Evolutionary conservation across 306 rosid genomes (phyloP).

Genomic region (Rosa multiflora): DNA sequence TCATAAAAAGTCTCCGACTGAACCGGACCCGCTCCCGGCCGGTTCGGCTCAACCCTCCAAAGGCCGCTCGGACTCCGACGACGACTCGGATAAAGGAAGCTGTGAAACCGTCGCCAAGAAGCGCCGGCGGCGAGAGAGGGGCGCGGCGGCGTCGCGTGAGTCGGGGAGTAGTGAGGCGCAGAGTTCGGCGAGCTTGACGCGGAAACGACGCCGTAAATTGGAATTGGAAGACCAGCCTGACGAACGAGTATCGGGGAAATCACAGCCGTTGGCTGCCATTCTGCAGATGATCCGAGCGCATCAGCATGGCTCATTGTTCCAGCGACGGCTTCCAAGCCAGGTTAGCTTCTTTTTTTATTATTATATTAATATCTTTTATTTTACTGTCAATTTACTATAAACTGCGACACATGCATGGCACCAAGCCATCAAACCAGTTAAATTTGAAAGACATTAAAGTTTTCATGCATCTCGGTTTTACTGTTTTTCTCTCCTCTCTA

Average conservation of each 20-base stretch:
- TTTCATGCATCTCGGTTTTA: not conserved
- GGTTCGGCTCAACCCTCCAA: conserved; percentile 34
- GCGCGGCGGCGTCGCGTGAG: conserved; percentile 46
- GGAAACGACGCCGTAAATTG: conserved; percentile 37
- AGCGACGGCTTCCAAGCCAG: conserved; percentile 77
- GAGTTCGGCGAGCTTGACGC: conserved; percentile 74
- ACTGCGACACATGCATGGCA: not conserved
- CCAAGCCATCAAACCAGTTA: not conserved
- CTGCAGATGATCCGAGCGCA: conserved; percentile 58
- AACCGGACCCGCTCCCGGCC: conserved; percentile 28
- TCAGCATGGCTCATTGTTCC: conserved; percentile 54
- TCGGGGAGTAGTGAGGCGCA: conserved; percentile 78
- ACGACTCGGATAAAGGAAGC: conserved; percentile 62
- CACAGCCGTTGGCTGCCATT: conserved; percentile 56
- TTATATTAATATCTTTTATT: not conserved
- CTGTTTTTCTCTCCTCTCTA: too few species aligned
- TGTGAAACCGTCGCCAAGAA: conserved; percentile 50
- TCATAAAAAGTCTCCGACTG: not conserved
- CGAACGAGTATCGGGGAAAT: conserved; percentile 31
- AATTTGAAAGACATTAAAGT: too few species aligned
- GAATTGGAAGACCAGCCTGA: conserved; percentile 34
- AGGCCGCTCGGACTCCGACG: conserved; percentile 18
- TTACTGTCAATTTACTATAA: too few species aligned
- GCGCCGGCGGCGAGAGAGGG: not conserved
- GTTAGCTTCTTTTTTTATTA: conserved; percentile 28